phyloP scores from a whole-genome alignment of 352 stramenopile species.

The Phytophthora sansomeana region DNA sequence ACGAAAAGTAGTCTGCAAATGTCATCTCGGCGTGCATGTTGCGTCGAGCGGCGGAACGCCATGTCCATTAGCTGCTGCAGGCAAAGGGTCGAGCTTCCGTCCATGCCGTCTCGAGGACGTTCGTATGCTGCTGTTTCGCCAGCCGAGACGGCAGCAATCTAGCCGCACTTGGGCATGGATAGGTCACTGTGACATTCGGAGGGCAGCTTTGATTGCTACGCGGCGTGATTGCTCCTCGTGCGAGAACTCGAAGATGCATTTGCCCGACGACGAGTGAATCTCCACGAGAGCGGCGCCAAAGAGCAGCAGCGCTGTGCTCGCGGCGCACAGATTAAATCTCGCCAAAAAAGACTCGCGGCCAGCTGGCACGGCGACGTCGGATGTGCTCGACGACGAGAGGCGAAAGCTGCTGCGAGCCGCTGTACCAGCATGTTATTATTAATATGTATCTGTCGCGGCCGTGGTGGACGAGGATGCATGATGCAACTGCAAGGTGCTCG shows the following conservation, averaged over 20 bases:
- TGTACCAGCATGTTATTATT: too few species aligned
- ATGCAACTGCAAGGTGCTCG: too few species aligned
- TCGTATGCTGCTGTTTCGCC: not conserved
- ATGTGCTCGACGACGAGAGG: constrained; percentile 5
- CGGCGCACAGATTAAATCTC: constrained; percentile 33
- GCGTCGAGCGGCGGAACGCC: not conserved
- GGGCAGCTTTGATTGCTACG: constrained; percentile 29
- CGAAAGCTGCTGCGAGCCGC: not conserved
- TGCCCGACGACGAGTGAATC: constrained; percentile 8
- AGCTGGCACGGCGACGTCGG: constrained; percentile 7
- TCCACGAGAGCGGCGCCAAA: constrained; percentile 2
- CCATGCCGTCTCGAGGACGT: not conserved
- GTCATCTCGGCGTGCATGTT: not conserved
- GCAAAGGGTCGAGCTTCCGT: too few species aligned
- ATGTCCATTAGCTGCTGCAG: too few species aligned
- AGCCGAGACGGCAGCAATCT: too few species aligned
- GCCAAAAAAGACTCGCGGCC: constrained; percentile 17
- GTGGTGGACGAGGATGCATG: too few species aligned
- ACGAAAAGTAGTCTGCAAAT: not conserved
- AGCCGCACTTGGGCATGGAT: constrained; percentile 15
- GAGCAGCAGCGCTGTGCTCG: constrained; percentile 7
- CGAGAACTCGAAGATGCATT: not conserved
- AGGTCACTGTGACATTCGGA: constrained; percentile 22
- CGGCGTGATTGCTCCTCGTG: constrained; percentile 11
- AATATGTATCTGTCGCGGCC: too few species aligned